These are phyloP conservation scores for Platanus orientalis DNA, from an alignment of 164 flowering plant species.

Conservation along the genomic window DNA sequence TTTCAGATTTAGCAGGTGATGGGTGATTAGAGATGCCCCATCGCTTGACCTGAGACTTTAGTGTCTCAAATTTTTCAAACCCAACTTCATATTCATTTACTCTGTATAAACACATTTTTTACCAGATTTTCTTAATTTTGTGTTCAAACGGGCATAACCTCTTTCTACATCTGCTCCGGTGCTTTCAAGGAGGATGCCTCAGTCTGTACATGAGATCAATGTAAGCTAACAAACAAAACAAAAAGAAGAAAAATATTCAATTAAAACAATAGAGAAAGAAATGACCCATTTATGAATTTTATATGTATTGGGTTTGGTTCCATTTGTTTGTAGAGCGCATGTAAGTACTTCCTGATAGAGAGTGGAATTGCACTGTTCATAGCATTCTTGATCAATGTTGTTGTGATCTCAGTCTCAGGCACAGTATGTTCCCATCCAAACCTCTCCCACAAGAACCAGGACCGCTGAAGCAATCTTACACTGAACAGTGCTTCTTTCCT, in stretches of 20 bases:
- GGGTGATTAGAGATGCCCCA: no score
- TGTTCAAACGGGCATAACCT: slow-evolving; percentile 18
- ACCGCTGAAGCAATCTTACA: slow-evolving; percentile 9
- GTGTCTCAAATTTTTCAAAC: no score
- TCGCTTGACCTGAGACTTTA: no score
- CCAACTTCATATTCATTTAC: no score
- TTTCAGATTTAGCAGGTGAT: no score
- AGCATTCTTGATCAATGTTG: slow-evolving; percentile 21
- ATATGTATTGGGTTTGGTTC: no score
- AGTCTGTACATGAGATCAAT: slow-evolving; percentile 12
- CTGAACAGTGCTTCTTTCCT: slow-evolving; percentile 21
- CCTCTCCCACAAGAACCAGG: background rate
- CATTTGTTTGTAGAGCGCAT: slow-evolving; percentile 9
- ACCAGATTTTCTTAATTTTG: no score
- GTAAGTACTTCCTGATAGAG: slow-evolving; percentile 18
- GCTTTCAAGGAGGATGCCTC: slow-evolving; percentile 17
- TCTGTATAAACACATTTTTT: no score
- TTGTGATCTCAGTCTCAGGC: slow-evolving; percentile 15
- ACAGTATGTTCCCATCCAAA: slow-evolving; percentile 9
- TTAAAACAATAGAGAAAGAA: no score
- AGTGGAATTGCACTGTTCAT: slow-evolving; percentile 18
- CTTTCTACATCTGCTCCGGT: slow-evolving; percentile 25
- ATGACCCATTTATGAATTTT: no score
- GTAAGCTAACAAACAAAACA: slow-evolving; percentile 11
- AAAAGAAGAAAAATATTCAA: no score